Conservation (phyloP, 164 flowering plant genomes). For the Umbellularia californica region DNA sequence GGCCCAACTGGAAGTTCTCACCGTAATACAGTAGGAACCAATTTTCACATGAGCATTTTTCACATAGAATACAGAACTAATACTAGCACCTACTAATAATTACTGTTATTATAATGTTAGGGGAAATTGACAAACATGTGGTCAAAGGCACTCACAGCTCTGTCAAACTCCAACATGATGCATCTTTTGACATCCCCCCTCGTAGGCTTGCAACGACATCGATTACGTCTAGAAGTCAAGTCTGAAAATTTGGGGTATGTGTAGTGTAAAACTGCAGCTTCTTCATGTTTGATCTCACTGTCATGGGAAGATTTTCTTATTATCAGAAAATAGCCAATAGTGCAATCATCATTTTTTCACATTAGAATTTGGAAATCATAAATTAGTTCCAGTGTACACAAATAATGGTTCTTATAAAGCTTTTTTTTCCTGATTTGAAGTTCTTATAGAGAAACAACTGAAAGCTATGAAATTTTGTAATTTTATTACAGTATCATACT, state of each 20-base stretch:
- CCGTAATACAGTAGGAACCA: too few species aligned
- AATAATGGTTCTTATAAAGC: not conserved
- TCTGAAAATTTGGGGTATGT: slow-evolving; percentile 92
- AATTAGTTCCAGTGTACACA: not conserved
- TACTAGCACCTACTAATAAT: not conserved
- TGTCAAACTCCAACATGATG: slow-evolving; percentile 95
- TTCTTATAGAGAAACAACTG: not conserved
- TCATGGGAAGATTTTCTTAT: slow-evolving; percentile 6
- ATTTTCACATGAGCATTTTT: too few species aligned
- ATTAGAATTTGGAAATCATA: not conserved
- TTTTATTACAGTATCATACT: not conserved
- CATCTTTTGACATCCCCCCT: slow-evolving; percentile 94
- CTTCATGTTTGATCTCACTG: slow-evolving; percentile 89
- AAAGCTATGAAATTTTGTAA: not conserved
- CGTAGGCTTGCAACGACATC: slow-evolving; percentile 98
- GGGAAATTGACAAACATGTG: not conserved
- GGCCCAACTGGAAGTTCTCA: too few species aligned
- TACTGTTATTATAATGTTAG: not conserved
- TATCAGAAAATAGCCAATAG: not conserved
- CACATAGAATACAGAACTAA: not conserved
- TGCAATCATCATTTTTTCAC: not conserved
- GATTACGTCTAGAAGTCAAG: slow-evolving; percentile 94
- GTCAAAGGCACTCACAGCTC: slow-evolving; percentile 62
- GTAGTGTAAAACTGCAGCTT: slow-evolving; percentile 94
- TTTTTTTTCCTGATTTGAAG: too few species aligned